A percentile compares a stretch with the other conserved stretches of the same genome.
Evolutionary conservation across 176 grass and related monocot genomes (phyloP).

Genomic region (Lolium perenne): DNA sequence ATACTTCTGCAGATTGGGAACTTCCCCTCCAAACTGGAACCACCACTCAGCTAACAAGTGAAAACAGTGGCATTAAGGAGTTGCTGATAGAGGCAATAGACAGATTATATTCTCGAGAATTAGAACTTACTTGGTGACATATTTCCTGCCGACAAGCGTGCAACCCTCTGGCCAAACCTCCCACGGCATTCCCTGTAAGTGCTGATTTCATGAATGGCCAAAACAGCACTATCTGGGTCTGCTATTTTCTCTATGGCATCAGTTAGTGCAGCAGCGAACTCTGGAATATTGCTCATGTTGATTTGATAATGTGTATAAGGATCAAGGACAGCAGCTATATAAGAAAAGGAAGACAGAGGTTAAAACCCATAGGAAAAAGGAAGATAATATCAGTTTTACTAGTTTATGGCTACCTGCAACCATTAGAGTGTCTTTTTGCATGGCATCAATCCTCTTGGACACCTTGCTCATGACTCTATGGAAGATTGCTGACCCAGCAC

Average conservation of each 20-base stretch:
- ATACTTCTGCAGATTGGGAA: too few species aligned
- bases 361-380: neutral
- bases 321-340: neutral
- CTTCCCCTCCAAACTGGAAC: too few species aligned
- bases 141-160: too few species aligned
- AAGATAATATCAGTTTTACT: neutral
- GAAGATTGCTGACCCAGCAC: neutral
- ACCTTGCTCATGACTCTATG: neutral
- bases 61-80: too few species aligned
- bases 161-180: too few species aligned
- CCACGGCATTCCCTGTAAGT: too few species aligned
- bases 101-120: too few species aligned
- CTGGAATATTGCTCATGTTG: neutral
- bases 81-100: too few species aligned
- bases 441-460: neutral
- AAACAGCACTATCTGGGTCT: too few species aligned
- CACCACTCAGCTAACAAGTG: too few species aligned
- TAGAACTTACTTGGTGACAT: too few species aligned
- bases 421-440: neutral
- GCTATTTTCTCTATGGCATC: neutral
- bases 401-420: neutral
- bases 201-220: too few species aligned
- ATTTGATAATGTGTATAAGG: neutral
- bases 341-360: neutral
- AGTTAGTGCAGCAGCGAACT: neutral